These are phyloP conservation scores for Penicillium sp. DNA, from an alignment of 2,329 filamentous ascomycete genomes.

Conservation along the genomic window DNA sequence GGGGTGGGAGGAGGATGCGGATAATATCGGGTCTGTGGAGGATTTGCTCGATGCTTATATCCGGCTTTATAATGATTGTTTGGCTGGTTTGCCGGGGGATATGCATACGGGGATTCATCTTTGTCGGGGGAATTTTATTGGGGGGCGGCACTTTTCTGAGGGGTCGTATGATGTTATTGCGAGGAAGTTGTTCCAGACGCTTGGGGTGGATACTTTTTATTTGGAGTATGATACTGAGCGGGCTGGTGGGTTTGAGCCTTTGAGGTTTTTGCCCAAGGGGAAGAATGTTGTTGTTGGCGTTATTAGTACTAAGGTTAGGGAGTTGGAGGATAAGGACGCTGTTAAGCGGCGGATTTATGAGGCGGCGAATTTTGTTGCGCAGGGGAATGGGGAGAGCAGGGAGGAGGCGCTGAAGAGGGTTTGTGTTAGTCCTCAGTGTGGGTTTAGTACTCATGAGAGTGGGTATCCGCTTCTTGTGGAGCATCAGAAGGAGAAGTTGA, in stretches of 20 bases:
- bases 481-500: constrained; percentile 69
- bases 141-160: constrained; percentile 62
- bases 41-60: constrained; percentile 73
- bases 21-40: constrained; percentile 65
- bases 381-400: constrained; percentile 59
- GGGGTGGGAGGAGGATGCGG: constrained; percentile 64
- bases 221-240: constrained; percentile 66
- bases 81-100: constrained; percentile 61
- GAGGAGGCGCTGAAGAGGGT: constrained; percentile 67
- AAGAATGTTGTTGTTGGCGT: constrained; percentile 63
- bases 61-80: constrained; percentile 68
- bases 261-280: constrained; percentile 57
- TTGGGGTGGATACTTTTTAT: constrained; percentile 65
- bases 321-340: constrained; percentile 60
- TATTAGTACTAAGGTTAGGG: constrained; percentile 60
- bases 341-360: constrained; percentile 58
- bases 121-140: constrained; percentile 64
- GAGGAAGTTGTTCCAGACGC: constrained; percentile 60
- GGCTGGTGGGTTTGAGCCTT: constrained; percentile 63
- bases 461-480: constrained; percentile 66
- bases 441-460: constrained; percentile 69
- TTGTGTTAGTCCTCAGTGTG: constrained; percentile 66
- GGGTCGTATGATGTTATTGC: constrained; percentile 66
- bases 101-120: constrained; percentile 75
- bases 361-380: constrained; percentile 65